A percentile compares a stretch with the other conserved stretches of the same genome.
These are phyloP conservation scores for Sungouiozyma intestinalis DNA, from an alignment of 805 yeast species.

Conservation along the genomic window DNA sequence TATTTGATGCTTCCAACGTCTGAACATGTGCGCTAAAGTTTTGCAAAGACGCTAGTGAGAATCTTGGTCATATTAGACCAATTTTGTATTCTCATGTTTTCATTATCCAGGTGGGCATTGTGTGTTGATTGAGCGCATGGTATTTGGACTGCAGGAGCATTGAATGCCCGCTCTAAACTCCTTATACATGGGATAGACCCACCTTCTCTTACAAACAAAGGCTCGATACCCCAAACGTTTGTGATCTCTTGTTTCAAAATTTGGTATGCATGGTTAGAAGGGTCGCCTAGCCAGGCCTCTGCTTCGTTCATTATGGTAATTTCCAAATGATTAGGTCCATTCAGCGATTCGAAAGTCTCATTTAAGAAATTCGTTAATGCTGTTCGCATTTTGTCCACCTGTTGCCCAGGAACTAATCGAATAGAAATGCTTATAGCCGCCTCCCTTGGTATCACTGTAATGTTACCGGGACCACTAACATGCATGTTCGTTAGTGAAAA, in stretches of 20 bases:
- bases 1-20: too few species aligned
- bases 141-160: conserved; percentile 87
- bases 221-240: conserved; percentile 69
- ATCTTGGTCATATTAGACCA: conserved; percentile 64
- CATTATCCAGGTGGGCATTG: conserved; percentile 87
- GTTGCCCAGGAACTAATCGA: conserved; percentile 85
- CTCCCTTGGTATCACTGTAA: conserved; percentile 78
- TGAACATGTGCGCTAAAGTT: conserved; percentile 24
- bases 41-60: conserved; percentile 41
- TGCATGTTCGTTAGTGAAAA: conserved; percentile 73
- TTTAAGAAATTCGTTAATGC: conserved; percentile 39
- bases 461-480: conserved; percentile 84
- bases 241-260: conserved; percentile 52
- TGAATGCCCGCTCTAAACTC: conserved; percentile 67
- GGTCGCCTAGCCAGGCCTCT: conserved; percentile 94
- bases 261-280: conserved; percentile 61
- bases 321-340: conserved; percentile 51
- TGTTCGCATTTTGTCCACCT: conserved; percentile 45
- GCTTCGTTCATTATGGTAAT: conserved; percentile 70
- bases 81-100: conserved; percentile 69
- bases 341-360: conserved; percentile 37
- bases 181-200: conserved; percentile 92
- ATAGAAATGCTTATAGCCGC: conserved; percentile 72
- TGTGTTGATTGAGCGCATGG: conserved; percentile 96
- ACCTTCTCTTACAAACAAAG: conserved; percentile 86